Evolutionary conservation across 2,329 filamentous ascomycete species (phyloP), one percentile per base, ranked within the genome.

Genomic region (Talaromyces marneffei): DNA sequence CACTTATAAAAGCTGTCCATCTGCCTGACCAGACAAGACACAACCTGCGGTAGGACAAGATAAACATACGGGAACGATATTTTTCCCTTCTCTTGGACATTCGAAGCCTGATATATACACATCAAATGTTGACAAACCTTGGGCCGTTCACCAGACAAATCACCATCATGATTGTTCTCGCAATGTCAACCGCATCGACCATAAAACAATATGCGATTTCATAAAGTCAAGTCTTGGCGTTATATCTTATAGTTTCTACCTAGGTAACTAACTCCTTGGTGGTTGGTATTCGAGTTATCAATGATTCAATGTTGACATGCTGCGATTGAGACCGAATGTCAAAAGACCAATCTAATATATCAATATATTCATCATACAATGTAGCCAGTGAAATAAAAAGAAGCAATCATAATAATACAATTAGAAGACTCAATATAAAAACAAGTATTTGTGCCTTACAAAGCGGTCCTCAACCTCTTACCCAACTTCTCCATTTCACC

Each of bases 401-500:
- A 16, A 29, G 25, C 18, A 27, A 55, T 7, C 20, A 55, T 55
- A 54, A 55, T 39, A 55, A 55, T 55, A 55, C 52, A 55, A 25
- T 50, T n/a, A 29, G 33, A 59, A 9, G 10, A 25, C 29, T 29
- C 3, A 33, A 8, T 33, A 20, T 23, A 52, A 33, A 16, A 52
- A 33, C 18, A 29, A 27, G 7, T 16, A 27, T 3, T 29, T 52
- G 25, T 7, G n/a, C 25, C 18, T 57, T 55, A 63, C 23, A 61
- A 40, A 16, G 62, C 57, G 48, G 76, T 71, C 64, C 75, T 75
- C 56, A 77, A 70, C 61, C 76, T 75, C 62, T 83, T 78, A 62
- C 78, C 80, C 40, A 85, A 83, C 69, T 87, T 85, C 79, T 96
- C 91, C 78, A 97, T 83, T 82, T 96, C 91, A 7, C 91, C 92